A percentile compares a stretch with the other conserved stretches of the same genome.
phyloP scores from a whole-genome alignment of 2,329 filamentous ascomycete species.

The Hypoxylon rubiginosum region DNA sequence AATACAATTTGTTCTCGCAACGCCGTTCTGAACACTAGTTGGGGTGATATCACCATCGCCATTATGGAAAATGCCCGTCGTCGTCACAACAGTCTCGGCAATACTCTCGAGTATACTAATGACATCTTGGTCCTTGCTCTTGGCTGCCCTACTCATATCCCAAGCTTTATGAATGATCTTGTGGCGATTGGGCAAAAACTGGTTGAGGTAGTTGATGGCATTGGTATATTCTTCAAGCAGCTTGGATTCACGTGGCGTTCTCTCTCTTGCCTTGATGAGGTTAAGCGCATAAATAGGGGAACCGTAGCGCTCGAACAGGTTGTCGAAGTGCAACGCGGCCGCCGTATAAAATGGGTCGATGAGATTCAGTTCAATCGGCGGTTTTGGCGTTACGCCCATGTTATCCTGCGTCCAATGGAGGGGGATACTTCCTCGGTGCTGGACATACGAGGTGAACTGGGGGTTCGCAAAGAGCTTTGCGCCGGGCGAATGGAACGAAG shows the following conservation, averaged over 20 bases:
- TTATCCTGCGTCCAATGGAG: conserved; percentile 98
- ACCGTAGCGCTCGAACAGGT: conserved; percentile 93
- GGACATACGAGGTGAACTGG: conserved; percentile 94
- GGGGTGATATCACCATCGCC: conserved; percentile 77
- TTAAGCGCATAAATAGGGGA: conserved; percentile 93
- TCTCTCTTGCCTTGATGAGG: conserved; percentile 88
- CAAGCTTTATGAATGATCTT: conserved; percentile 95
- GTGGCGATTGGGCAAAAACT: conserved; percentile 85
- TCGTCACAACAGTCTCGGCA: conserved; percentile 85
- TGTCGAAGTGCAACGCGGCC: conserved; percentile 93
- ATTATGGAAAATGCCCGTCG: conserved; percentile 95
- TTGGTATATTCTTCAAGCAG: conserved; percentile 88
- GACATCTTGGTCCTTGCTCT: conserved; percentile 91
- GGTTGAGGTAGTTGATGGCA: conserved; percentile 92
- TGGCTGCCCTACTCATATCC: conserved; percentile 97
- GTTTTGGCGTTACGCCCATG: conserved; percentile 94
- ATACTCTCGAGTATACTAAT: conserved; percentile 92
- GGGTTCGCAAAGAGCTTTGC: conserved; percentile 88
- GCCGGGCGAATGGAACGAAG: conserved; percentile 93
- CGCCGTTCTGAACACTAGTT: conserved; percentile 85
- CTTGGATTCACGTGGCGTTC: conserved; percentile 91
- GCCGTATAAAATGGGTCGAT: conserved; percentile 96
- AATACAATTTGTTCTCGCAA: conserved; percentile 97
- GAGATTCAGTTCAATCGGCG: conserved; percentile 94
- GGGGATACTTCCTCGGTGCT: conserved; percentile 96